Conservation (phyloP, 169 alveolate genomes). For the Eimeria tenella region DNA sequence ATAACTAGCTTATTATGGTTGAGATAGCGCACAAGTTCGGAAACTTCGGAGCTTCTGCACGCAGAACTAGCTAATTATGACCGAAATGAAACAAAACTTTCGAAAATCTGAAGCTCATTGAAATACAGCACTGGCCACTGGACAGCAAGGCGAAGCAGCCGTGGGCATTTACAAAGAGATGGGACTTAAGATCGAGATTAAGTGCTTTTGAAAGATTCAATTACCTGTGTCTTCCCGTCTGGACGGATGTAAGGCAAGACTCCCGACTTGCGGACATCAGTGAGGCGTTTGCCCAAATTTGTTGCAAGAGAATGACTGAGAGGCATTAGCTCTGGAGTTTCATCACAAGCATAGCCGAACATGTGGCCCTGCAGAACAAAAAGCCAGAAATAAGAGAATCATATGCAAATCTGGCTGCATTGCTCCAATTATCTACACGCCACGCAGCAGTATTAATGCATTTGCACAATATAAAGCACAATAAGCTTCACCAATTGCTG, state of each 20-base stretch:
- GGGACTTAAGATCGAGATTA: neutral
- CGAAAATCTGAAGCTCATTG: no score
- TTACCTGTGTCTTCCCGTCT: slow-evolving; percentile 99
- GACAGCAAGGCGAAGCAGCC: neutral
- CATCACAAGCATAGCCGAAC: slow-evolving; percentile 99
- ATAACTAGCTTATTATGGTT: neutral
- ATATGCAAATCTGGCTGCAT: neutral
- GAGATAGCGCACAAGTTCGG: neutral
- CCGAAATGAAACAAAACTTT: no score
- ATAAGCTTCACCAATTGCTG: neutral
- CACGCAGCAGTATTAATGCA: neutral
- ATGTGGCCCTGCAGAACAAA: slow-evolving; percentile 99
- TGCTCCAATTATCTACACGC: neutral
- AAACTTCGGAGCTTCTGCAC: neutral
- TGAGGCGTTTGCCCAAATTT: slow-evolving; percentile 93
- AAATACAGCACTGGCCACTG: neutral
- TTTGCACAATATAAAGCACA: neutral
- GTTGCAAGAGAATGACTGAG: slow-evolving; percentile 97
- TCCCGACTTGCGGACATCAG: slow-evolving; percentile 95
- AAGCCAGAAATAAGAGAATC: neutral
- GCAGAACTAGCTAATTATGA: neutral
- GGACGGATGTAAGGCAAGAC: slow-evolving; percentile 97
- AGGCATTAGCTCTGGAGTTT: slow-evolving; percentile 98
- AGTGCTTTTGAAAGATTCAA: slow-evolving; percentile 83
- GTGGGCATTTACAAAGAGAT: neutral